Evolutionary conservation across 495 filamentous ascomycete species (phyloP).

Genomic region (Penicillium mononematosum): DNA sequence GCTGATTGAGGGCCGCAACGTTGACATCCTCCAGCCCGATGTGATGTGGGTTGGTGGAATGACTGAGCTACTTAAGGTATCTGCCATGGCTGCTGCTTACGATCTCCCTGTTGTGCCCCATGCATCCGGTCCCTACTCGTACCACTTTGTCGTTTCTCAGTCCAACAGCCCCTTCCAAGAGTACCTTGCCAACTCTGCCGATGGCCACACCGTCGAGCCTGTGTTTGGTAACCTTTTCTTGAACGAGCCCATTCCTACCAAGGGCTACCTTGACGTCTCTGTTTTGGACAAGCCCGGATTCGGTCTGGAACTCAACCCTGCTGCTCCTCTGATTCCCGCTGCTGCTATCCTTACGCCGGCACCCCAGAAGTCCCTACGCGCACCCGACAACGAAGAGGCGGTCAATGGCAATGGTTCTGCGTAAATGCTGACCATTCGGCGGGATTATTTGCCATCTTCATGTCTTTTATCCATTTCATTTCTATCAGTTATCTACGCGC

Average conservation of each 20-base stretch:
- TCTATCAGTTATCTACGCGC: slow-evolving; percentile 7
- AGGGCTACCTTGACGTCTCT: slow-evolving; percentile 74
- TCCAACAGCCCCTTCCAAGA: slow-evolving; percentile 91
- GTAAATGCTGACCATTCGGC: slow-evolving; percentile 7
- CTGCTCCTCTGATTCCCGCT: slow-evolving; percentile 74
- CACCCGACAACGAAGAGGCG: slow-evolving; percentile 36
- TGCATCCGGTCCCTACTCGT: slow-evolving; percentile 87
- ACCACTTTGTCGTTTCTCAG: slow-evolving; percentile 91
- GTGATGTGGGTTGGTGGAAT: slow-evolving; percentile 96
- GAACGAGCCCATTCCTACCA: slow-evolving; percentile 83
- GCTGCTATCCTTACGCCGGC: slow-evolving; percentile 67
- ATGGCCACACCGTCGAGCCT: slow-evolving; percentile 81
- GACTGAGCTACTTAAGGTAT: slow-evolving; percentile 86
- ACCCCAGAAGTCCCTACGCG: slow-evolving; percentile 58
- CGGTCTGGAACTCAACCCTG: slow-evolving; percentile 79
- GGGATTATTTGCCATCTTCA: slow-evolving; percentile 4
- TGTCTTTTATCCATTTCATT: slow-evolving; percentile 9
- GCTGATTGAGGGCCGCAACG: slow-evolving; percentile 83
- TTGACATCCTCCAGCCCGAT: slow-evolving; percentile 92
- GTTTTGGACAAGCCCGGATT: slow-evolving; percentile 89
- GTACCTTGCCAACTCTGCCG: slow-evolving; percentile 87
- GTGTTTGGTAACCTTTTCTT: slow-evolving; percentile 90
- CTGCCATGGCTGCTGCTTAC: slow-evolving; percentile 85
- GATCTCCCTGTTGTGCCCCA: slow-evolving; percentile 94
- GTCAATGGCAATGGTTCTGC: slow-evolving; percentile 32